These are phyloP conservation scores for Microsporum audouinii DNA, from an alignment of 2,329 filamentous ascomycete genomes.

Conservation along the genomic window DNA sequence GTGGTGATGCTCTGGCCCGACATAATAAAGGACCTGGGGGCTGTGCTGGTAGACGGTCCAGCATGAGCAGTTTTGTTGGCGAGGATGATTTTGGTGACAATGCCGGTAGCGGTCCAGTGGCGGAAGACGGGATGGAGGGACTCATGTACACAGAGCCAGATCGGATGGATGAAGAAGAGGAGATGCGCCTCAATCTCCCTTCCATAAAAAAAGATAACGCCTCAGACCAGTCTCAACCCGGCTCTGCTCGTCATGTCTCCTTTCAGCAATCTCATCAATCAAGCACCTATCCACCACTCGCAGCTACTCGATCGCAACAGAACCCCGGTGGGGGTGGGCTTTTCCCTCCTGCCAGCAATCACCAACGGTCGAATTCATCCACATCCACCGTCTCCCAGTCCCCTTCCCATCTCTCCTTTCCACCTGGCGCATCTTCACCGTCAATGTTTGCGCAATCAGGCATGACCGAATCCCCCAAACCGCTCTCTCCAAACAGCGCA, in stretches of 20 bases:
- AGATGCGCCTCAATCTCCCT: slow-evolving; percentile 45
- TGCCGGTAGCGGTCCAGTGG: slow-evolving; percentile 23
- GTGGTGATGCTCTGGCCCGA: slow-evolving; percentile 84
- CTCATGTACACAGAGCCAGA: slow-evolving; percentile 47
- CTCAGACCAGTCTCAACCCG: slow-evolving; percentile 11
- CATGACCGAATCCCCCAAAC: slow-evolving; percentile 81
- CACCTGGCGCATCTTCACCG: slow-evolving; percentile 34
- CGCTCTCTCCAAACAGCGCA: slow-evolving; percentile 45
- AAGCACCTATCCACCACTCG: slow-evolving; percentile 67
- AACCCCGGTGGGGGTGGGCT: slow-evolving; percentile 35
- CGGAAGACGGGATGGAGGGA: slow-evolving; percentile 51
- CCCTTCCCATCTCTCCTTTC: slow-evolving; percentile 28
- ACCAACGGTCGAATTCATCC: slow-evolving; percentile 45
- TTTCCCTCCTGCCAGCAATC: slow-evolving; percentile 51
- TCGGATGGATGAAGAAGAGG: slow-evolving; percentile 40
- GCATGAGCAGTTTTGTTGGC: slow-evolving; percentile 68
- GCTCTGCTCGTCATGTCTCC: slow-evolving; percentile 24
- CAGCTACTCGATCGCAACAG: slow-evolving; percentile 39
- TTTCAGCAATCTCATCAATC: slow-evolving; percentile 51
- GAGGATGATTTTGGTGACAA: slow-evolving; percentile 56
- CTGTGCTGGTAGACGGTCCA: slow-evolving; percentile 81
- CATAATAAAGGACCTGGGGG: slow-evolving; percentile 94
- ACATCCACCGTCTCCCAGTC: slow-evolving; percentile 42
- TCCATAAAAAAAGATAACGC: slow-evolving; percentile 62
- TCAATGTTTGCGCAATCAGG: slow-evolving; percentile 59